These are phyloP conservation scores for Mycoemilia scoparia DNA, from an alignment of 192 early-diverging fungal species.

Conservation along the genomic window DNA sequence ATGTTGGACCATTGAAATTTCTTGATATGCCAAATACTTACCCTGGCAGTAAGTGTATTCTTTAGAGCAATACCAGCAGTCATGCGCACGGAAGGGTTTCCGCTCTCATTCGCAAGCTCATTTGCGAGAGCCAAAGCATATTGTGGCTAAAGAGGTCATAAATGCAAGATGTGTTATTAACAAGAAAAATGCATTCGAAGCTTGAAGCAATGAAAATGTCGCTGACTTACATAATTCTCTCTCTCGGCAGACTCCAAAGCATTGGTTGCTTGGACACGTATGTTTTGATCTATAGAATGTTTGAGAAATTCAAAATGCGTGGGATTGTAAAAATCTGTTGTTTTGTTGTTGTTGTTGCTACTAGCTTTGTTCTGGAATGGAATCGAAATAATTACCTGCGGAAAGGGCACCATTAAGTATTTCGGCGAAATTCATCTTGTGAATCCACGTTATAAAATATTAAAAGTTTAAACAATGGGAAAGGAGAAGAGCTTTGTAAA, in stretches of 20 bases:
- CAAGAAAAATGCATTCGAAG: slow-evolving; percentile 1
- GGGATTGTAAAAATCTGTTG: too few relatives aligned
- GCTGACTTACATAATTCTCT: slow-evolving; percentile 74
- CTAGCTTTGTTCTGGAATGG: too few relatives aligned
- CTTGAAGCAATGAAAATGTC: slow-evolving; percentile 1
- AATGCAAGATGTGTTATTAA: slow-evolving; percentile 2
- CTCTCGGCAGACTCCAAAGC: slow-evolving; percentile 53
- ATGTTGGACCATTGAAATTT: neutral
- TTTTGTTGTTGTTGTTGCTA: too few relatives aligned
- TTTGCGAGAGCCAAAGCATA: slow-evolving; percentile 53
- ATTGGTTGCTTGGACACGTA: slow-evolving; percentile 65
- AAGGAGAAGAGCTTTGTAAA: too few relatives aligned
- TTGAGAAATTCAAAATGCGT: neutral
- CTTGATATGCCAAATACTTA: slow-evolving; percentile 13
- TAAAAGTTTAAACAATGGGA: too few relatives aligned
- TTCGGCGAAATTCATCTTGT: slow-evolving; percentile 45
- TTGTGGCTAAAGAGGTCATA: slow-evolving; percentile 27
- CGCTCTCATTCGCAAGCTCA: slow-evolving; percentile 67
- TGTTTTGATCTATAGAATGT: slow-evolving; percentile 34
- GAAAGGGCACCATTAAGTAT: slow-evolving; percentile 64
- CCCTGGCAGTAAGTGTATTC: slow-evolving; percentile 78
- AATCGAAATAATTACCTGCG: slow-evolving; percentile 31
- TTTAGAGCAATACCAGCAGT: slow-evolving; percentile 85
- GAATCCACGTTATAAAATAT: neutral
- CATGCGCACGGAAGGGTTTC: slow-evolving; percentile 40